Evolutionary conservation across 108 stramenopile species (phyloP), one percentile per base, ranked within the genome.

Genomic region (Nitzschia inconspicua): DNA sequence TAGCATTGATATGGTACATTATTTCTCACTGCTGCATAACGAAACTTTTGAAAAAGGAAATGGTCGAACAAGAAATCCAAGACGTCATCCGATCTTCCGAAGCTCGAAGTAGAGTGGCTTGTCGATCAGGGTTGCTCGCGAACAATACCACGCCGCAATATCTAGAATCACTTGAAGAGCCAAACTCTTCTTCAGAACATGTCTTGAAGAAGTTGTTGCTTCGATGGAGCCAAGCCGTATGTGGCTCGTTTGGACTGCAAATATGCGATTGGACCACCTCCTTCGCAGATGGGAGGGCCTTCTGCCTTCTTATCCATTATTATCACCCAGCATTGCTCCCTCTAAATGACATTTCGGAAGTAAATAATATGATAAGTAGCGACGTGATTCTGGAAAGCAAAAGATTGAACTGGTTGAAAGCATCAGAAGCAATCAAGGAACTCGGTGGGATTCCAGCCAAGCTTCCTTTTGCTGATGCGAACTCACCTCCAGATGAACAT

Each of bases 371-470:
- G 20, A 48, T 65, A 11, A 23, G 61, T 10, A 19, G 23, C 24
- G 53, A 75, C 16, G 57, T 68, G 30, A 70, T 78, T 13, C 30
- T 89, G 20, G 40, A 57, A 40, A 81, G 79, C 25, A 88, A 96
- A 54, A 57, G 77, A 27, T 35, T 46, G 9, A 97, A 95, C 72
- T 60, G 68, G n/a, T 52, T 40, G 2, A 58, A 88, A 39, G 86
- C 84, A 10, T 57, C 70, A 20, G 60, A 59, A 39, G 47, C 73
- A 51, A 80, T 91, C 44, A 30, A 57, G 7, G 73, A 83, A 29
- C 75, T 97, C 29, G 96, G 96, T 13, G 94, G 94, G 10, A 87
- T 97, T 24, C 94, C 94, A 18, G 67, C 67, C 10, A 78, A 95
- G 69, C 72, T 95, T 27, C 85, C 88, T 1, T 51, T 66, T 13